Percentiles rank a stretch among this genome's conserved stretches.
Evolutionary conservation across 805 yeast genomes (phyloP).

Genomic region (Metschnikowia matae): DNA sequence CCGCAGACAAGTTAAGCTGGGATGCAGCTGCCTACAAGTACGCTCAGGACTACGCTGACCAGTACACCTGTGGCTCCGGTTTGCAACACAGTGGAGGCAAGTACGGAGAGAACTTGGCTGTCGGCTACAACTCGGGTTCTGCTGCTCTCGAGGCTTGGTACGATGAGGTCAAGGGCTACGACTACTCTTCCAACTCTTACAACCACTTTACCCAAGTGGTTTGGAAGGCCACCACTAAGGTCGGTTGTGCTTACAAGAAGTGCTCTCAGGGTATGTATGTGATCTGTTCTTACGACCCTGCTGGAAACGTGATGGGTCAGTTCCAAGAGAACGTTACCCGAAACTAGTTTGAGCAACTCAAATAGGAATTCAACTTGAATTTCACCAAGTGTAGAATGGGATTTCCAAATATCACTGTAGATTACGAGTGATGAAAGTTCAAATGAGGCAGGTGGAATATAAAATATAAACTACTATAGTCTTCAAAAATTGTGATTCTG

Average conservation of each 20-base stretch:
- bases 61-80: constrained; percentile 43
- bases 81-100: constrained; percentile 16
- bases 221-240: constrained; percentile 57
- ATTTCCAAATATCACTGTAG: neutral
- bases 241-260: constrained; percentile 71
- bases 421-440: too few relatives aligned
- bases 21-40: constrained; percentile 44
- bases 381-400: neutral
- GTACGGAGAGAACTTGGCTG: constrained; percentile 29
- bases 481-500: too few relatives aligned
- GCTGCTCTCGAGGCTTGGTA: constrained; percentile 20
- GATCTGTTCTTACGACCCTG: constrained; percentile 69
- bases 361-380: neutral
- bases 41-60: constrained; percentile 46
- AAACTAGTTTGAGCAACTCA: neutral
- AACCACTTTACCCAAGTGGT: constrained; percentile 77
- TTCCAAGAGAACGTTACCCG: constrained; percentile 11
- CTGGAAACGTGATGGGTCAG: constrained; percentile 64
- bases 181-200: constrained; percentile 14
- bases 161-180: constrained; percentile 14
- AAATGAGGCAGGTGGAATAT: too few relatives aligned
- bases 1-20: constrained; percentile 47
- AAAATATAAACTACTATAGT: too few relatives aligned
- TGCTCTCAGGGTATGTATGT: constrained; percentile 58
- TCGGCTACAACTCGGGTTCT: constrained; percentile 31